phyloP scores from a whole-genome alignment of 345 rosid genomes.

The Trapa bicornis region DNA sequence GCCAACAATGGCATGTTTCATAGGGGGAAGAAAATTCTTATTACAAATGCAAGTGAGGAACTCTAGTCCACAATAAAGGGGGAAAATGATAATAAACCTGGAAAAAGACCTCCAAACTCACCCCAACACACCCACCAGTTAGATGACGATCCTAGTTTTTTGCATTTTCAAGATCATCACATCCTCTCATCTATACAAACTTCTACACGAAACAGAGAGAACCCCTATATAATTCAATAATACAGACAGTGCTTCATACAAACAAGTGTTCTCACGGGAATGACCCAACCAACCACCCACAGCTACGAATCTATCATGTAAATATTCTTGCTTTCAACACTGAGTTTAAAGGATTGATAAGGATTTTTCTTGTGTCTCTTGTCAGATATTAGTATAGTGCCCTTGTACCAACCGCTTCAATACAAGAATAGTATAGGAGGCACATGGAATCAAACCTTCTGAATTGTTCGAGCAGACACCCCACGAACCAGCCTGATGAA shows the following conservation, averaged over 20 bases:
- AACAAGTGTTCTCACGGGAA: not conserved
- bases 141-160: slow-evolving; percentile 1
- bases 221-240: slow-evolving; percentile 1
- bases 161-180: slow-evolving; percentile 1
- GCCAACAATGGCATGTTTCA: not conserved
- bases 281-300: not conserved
- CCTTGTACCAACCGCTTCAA: not conserved
- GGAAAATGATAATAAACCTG: slow-evolving; percentile 6
- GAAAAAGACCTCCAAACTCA: slow-evolving; percentile 19
- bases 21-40: not conserved
- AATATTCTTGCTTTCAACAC: not conserved
- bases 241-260: not conserved
- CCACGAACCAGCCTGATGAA: slow-evolving; percentile 83
- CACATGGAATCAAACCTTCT: slow-evolving; percentile 34
- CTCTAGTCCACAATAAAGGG: not conserved
- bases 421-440: not conserved
- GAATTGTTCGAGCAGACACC: slow-evolving; percentile 59
- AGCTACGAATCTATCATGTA: not conserved
- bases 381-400: not conserved
- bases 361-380: not conserved
- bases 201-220: not conserved
- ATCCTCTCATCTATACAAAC: slow-evolving; percentile 5
- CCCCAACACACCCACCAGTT: slow-evolving; percentile 6
- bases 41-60: not conserved
- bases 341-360: not conserved